Conservation (phyloP, 2,329 filamentous ascomycete species). For the Teratosphaeria gauchensis region DNA sequence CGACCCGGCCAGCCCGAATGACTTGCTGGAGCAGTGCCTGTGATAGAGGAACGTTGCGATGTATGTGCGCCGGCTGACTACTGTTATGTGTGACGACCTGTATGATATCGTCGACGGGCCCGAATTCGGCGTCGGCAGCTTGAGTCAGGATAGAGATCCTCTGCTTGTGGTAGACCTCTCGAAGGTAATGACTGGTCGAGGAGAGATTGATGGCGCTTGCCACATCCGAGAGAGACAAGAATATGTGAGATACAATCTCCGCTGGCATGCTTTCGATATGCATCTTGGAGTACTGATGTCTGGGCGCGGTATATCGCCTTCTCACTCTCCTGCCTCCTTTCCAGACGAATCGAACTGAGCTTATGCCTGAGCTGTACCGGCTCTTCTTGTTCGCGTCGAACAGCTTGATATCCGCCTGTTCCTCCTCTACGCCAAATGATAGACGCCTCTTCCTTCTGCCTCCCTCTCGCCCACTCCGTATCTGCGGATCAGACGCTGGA, state of each 20-base stretch:
- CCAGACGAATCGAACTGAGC: conserved; percentile 1
- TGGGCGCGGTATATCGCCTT: background rate
- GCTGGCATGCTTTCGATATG: conserved; percentile 46
- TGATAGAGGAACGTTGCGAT: conserved; percentile 44
- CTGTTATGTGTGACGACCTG: conserved; percentile 53
- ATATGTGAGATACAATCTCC: conserved; percentile 50
- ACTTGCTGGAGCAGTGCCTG: conserved; percentile 47
- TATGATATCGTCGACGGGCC: conserved; percentile 48
- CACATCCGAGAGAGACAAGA: conserved; percentile 43
- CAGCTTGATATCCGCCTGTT: background rate
- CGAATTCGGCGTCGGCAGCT: conserved; percentile 47
- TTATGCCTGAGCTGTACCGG: background rate
- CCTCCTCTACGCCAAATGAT: background rate
- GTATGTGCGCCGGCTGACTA: conserved; percentile 47
- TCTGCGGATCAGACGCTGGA: background rate
- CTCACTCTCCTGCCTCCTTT: background rate
- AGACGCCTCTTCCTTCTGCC: background rate
- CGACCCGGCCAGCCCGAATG: conserved; percentile 44
- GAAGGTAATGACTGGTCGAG: conserved; percentile 46
- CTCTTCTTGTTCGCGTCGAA: background rate
- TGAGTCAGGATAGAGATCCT: conserved; percentile 45
- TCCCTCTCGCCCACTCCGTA: background rate
- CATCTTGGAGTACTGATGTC: conserved; percentile 33
- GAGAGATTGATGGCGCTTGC: conserved; percentile 46
- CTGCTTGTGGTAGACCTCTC: conserved; percentile 42